Evolutionary conservation across 805 yeast species (phyloP).

Genomic region (Candida anglica): DNA sequence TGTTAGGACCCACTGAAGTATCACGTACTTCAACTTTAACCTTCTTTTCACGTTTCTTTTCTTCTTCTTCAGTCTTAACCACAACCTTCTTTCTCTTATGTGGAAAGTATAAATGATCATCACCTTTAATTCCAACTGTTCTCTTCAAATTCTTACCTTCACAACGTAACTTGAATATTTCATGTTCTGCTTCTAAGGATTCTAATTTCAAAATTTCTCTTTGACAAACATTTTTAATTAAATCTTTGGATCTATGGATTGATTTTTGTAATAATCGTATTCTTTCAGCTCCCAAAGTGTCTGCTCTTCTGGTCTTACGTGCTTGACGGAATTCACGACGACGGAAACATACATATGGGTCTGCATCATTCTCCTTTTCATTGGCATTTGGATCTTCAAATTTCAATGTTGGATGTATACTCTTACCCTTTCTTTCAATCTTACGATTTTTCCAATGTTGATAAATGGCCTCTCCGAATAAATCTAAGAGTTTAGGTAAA

Average conservation of each 20-base stretch:
- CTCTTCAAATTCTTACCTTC: slow-evolving; percentile 73
- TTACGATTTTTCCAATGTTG: slow-evolving; percentile 80
- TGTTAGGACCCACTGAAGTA: background rate
- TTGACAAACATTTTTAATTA: slow-evolving; percentile 66
- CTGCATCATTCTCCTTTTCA: slow-evolving; percentile 82
- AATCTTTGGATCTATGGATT: slow-evolving; percentile 67
- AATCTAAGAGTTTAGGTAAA: slow-evolving; percentile 43
- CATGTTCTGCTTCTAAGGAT: slow-evolving; percentile 55
- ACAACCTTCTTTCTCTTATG: slow-evolving; percentile 63
- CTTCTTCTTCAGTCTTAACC: slow-evolving; percentile 33
- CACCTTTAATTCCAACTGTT: slow-evolving; percentile 70
- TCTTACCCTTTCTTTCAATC: slow-evolving; percentile 61
- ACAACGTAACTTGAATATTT: slow-evolving; percentile 69
- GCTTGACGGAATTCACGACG: slow-evolving; percentile 94
- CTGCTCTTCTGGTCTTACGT: slow-evolving; percentile 93
- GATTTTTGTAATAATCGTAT: slow-evolving; percentile 71
- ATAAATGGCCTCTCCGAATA: slow-evolving; percentile 67
- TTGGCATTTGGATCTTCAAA: slow-evolving; percentile 74
- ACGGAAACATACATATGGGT: slow-evolving; percentile 94
- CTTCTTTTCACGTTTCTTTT: slow-evolving; percentile 19
- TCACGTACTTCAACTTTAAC: slow-evolving; percentile 6
- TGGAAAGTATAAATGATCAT: slow-evolving; percentile 76
- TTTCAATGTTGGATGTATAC: slow-evolving; percentile 70
- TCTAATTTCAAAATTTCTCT: slow-evolving; percentile 68
- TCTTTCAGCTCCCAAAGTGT: slow-evolving; percentile 83